These are phyloP conservation scores for Venturia carpophila DNA, from an alignment of 2,329 filamentous ascomycete species.

Conservation along the genomic window DNA sequence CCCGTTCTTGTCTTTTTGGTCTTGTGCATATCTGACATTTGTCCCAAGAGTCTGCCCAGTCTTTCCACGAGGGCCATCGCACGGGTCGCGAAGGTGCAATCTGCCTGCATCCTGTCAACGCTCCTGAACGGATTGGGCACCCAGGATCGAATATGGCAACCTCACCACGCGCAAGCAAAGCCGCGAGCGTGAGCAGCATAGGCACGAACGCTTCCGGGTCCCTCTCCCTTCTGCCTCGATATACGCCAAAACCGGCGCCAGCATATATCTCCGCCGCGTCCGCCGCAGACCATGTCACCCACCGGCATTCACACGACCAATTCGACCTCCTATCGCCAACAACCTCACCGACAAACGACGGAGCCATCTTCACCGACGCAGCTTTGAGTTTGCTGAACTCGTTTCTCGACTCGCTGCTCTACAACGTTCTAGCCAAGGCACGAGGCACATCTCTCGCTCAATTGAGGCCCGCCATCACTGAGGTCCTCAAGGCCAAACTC, in stretches of 20 bases:
- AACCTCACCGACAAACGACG: constrained; percentile 49
- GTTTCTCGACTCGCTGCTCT: constrained; percentile 89
- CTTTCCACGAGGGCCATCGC: neutral
- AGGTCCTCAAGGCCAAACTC: constrained; percentile 82
- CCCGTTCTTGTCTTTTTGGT: neutral
- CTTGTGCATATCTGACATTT: neutral
- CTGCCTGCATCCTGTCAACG: neutral
- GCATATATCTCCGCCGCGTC: constrained; percentile 83
- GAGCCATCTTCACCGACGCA: constrained; percentile 62
- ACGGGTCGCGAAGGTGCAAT: neutral
- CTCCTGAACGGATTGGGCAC: neutral
- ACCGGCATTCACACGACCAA: constrained; percentile 68
- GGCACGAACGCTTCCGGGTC: constrained; percentile 43
- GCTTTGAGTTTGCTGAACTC: constrained; percentile 76
- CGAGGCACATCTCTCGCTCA: constrained; percentile 68
- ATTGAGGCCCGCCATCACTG: constrained; percentile 72
- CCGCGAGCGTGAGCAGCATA: constrained; percentile 48
- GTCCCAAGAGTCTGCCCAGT: no score
- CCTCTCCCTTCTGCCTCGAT: constrained; percentile 60
- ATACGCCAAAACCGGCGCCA: constrained; percentile 56
- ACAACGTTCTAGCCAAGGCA: constrained; percentile 75
- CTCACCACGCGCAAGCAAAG: constrained; percentile 33
- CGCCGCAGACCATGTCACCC: constrained; percentile 84
- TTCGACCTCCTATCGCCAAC: constrained; percentile 61
- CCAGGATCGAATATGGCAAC: neutral